Base-by-base conservation (phyloP, 2,329 filamentous ascomycete species). In the Pseudopithomyces chartarum region DNA sequence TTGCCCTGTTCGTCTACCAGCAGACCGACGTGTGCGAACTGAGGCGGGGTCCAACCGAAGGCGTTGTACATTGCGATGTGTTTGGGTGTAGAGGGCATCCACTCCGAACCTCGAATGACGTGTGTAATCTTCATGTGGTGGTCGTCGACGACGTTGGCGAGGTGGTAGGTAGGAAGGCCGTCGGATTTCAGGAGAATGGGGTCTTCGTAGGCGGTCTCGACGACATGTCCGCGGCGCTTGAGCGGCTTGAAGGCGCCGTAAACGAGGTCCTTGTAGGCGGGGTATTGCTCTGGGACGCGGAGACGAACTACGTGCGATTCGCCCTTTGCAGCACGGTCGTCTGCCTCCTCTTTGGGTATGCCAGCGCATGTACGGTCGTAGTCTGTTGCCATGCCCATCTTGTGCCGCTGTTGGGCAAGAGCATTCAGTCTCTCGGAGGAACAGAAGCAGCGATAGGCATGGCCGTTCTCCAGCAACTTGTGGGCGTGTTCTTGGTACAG, bases 81-180 rank as follows among this genome's bases (percentile, higher is more conserved):
- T 71, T 90, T 90, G 0, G 93, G 92, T 0, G 95, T 98, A 0
- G 93, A 97, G 33, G 94, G 87, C 78, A 99, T 90, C 95, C 95
- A 99, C 84, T 99, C 95, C 83, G 90, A 89, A 52, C 94, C 95
- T 40, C 95, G 88, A 56, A 99, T 90, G 13, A 99, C 95, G 75
- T 98, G 94, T 0, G 93, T 97, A 64, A 99, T 96, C 57, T 91
- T 80, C 95, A 99, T 99, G 58, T 90, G 81, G 74, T 97, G 91
- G 70, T 99, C 95, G 70, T 99, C 95, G 4, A 99, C 89, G 8
- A 99, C 94, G 70, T 98, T 99, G 4, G 95, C 95, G 59, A 99
- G 88, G 75, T 99, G 95, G 70, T 99, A 99, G 0, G 96, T 99
- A 0, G 95, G 95, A 62, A 90, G 90, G 0, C 92, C 93, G 72